These are phyloP conservation scores for Gentiana straminea DNA, from an alignment of 257 asterid genomes.

Conservation along the genomic window DNA sequence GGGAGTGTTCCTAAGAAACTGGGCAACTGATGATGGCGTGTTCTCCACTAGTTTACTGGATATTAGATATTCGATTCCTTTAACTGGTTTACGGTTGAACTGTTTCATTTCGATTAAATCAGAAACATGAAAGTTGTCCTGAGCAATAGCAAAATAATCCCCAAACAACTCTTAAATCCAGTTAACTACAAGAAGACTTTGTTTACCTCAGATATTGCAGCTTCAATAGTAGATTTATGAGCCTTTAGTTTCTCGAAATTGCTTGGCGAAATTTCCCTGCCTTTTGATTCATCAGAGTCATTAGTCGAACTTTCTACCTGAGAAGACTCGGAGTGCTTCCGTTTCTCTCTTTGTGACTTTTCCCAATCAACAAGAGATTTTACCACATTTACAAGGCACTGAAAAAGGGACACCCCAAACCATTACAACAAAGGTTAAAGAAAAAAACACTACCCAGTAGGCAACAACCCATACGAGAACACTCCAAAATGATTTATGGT, in stretches of 20 bases:
- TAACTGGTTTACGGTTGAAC: constrained; percentile 84
- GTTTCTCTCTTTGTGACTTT: constrained; percentile 54
- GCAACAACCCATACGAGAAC: constrained; percentile 10
- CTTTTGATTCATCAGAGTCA: constrained; percentile 45
- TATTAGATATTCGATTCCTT: constrained; percentile 62
- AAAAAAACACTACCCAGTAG: constrained; percentile 6
- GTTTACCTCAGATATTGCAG: constrained; percentile 86
- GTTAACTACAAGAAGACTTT: background rate
- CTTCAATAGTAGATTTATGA: constrained; percentile 90
- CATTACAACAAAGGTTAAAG: constrained; percentile 1
- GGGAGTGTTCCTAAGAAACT: constrained; percentile 76
- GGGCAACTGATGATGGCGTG: constrained; percentile 78
- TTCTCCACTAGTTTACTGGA: constrained; percentile 81
- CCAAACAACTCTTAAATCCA: too few relatives aligned
- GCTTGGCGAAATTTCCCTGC: constrained; percentile 62
- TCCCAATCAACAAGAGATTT: constrained; percentile 89
- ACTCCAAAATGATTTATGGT: constrained; percentile 11
- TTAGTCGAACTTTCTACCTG: constrained; percentile 43
- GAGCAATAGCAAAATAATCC: too few relatives aligned
- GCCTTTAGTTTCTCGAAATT: constrained; percentile 94
- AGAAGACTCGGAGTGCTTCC: constrained; percentile 38
- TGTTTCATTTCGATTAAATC: constrained; percentile 22
- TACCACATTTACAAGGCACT: constrained; percentile 83
- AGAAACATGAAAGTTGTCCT: constrained; percentile 12
- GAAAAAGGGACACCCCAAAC: constrained; percentile 21